These are phyloP conservation scores for Corynascus novoguineensis DNA, from an alignment of 495 filamentous ascomycete species.

Conservation along the genomic window DNA sequence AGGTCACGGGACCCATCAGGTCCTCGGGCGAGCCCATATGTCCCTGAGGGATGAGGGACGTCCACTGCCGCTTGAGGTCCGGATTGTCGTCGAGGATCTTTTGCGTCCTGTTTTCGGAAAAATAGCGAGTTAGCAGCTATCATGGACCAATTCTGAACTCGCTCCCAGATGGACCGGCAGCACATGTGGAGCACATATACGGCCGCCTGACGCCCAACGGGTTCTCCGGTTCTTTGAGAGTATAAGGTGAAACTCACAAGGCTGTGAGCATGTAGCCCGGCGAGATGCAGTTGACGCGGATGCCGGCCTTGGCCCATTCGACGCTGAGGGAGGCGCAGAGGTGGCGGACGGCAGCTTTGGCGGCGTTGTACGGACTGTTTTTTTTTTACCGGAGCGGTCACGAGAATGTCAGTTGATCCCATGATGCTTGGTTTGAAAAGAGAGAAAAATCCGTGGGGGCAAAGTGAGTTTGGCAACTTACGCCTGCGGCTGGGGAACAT, in stretches of 20 bases:
- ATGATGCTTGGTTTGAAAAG: no score
- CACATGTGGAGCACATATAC: neutral
- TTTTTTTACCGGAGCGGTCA: no score
- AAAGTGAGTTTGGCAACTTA: constrained; percentile 20
- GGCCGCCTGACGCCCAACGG: neutral
- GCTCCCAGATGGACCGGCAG: neutral
- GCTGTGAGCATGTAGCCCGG: constrained; percentile 95
- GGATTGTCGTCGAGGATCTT: constrained; percentile 93
- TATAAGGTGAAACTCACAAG: constrained; percentile 52
- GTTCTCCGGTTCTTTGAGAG: no score
- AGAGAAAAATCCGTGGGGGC: neutral
- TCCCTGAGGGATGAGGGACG: constrained; percentile 79
- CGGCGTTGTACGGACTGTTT: constrained; percentile 74
- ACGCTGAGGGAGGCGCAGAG: constrained; percentile 74
- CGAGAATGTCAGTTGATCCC: no score
- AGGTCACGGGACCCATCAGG: constrained; percentile 88
- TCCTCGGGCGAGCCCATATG: constrained; percentile 91
- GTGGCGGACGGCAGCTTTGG: constrained; percentile 85
- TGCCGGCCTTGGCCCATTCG: constrained; percentile 79
- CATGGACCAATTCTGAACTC: neutral
- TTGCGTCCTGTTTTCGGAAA: constrained; percentile 61
- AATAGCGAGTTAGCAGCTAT: neutral
- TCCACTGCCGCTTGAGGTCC: constrained; percentile 81
- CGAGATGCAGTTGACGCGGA: constrained; percentile 86
- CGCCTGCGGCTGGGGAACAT: constrained; percentile 89